These are phyloP conservation scores for Sutorius australiensis DNA, from an alignment of 768 basidiomycete species.

Conservation along the genomic window DNA sequence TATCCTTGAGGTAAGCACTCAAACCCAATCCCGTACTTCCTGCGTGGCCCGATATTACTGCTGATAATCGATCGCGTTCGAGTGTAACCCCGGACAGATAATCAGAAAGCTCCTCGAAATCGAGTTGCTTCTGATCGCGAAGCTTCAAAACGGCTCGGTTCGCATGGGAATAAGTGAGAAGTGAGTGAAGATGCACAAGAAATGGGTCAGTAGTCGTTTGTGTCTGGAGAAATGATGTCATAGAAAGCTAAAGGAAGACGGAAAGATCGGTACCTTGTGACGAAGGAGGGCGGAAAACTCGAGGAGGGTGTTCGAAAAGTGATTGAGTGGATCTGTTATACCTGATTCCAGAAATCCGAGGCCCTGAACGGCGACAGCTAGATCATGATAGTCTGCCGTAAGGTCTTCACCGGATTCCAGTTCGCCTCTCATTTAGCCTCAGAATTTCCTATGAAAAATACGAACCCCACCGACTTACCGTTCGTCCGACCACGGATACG, in stretches of 20 bases:
- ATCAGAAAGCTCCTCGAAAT: conserved; percentile 95
- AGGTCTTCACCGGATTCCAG: conserved; percentile 88
- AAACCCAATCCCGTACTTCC: conserved; percentile 81
- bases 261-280: conserved; percentile 57
- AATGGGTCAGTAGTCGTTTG: conserved; percentile 91
- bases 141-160: conserved; percentile 93
- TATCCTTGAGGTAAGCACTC: conserved; percentile 86
- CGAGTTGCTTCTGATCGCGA: conserved; percentile 97
- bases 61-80: conserved; percentile 90
- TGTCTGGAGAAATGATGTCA: conserved; percentile 47
- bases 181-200: conserved; percentile 83
- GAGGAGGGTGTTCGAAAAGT: conserved; percentile 93
- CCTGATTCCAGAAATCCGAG: conserved; percentile 97
- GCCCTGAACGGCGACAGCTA: conserved; percentile 94
- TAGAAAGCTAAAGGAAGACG: not conserved
- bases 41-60: conserved; percentile 84
- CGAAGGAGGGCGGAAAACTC: conserved; percentile 91
- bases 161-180: conserved; percentile 90
- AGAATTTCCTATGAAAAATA: conserved; percentile 46
- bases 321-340: conserved; percentile 95
- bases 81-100: conserved; percentile 90
- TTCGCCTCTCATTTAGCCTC: conserved; percentile 83
- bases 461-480: conserved; percentile 54
- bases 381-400: conserved; percentile 93
- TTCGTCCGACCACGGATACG: conserved; percentile 78